Conservation (phyloP, 805 yeast genomes). For the Myxozyma kluyveri region DNA sequence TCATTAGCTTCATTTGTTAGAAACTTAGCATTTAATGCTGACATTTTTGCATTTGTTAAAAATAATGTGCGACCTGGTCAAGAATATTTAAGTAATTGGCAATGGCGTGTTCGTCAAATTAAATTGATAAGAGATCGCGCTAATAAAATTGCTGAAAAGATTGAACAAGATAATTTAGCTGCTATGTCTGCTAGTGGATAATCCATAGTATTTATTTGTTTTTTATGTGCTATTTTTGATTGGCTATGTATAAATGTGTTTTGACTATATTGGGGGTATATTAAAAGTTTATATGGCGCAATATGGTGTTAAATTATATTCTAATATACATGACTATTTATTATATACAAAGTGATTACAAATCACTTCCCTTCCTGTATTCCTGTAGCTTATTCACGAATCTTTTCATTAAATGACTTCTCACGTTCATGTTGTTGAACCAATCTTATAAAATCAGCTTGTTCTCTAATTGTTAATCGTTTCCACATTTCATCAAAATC, state of each 20-base stretch:
- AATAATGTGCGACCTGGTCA: constrained; percentile 59
- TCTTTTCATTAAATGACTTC: neutral
- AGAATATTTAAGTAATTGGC: constrained; percentile 62
- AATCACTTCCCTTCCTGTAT: neutral
- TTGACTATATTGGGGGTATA: neutral
- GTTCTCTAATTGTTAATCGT: constrained; percentile 22
- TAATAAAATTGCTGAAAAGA: constrained; percentile 4
- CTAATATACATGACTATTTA: neutral
- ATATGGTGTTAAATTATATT: too few relatives aligned
- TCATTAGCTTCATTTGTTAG: constrained; percentile 64
- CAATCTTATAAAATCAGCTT: constrained; percentile 26
- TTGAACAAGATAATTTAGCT: neutral
- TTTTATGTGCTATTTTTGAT: too few relatives aligned
- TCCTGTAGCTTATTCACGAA: neutral
- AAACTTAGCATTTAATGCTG: constrained; percentile 61
- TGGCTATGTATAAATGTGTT: neutral
- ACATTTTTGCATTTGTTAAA: constrained; percentile 63
- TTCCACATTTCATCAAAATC: constrained; percentile 26
- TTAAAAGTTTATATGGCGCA: neutral
- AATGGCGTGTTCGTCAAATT: constrained; percentile 60
- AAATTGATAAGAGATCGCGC: constrained; percentile 39
- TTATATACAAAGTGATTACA: neutral
- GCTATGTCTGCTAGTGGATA: neutral
- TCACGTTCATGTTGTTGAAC: constrained; percentile 9
- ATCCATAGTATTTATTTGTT: too few relatives aligned